Percentiles rank a stretch among this genome's conserved stretches.
These are phyloP conservation scores for Xylaria sp. DNA, from an alignment of 2,329 filamentous ascomycete genomes.

Conservation along the genomic window DNA sequence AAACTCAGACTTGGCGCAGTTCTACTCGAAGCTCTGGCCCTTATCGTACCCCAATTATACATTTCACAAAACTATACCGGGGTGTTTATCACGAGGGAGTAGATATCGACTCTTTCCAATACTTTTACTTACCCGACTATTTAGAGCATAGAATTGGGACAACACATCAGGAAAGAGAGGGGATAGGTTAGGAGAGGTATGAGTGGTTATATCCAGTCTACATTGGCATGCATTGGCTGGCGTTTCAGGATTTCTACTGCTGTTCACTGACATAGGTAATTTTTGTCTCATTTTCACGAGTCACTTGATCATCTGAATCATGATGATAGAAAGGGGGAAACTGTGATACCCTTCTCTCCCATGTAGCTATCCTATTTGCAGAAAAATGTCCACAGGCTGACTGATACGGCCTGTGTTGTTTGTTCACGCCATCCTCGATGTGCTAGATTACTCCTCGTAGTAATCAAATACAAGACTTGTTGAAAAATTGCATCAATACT, in stretches of 20 bases:
- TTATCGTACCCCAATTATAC: conserved; percentile 8
- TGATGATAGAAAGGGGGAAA: conserved; percentile 25
- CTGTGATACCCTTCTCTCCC: conserved; percentile 33
- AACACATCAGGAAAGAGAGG: conserved; percentile 11
- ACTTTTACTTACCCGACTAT: conserved; percentile 24
- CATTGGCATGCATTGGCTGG: conserved; percentile 40
- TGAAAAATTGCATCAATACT: not conserved
- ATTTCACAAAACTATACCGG: conserved; percentile 23
- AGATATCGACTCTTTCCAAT: conserved; percentile 20
- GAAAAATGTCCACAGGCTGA: not conserved
- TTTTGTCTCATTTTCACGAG: conserved; percentile 32
- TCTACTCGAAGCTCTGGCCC: not conserved
- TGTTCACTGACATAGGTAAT: conserved; percentile 25
- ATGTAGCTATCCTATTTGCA: conserved; percentile 8
- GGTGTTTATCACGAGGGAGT: conserved; percentile 3
- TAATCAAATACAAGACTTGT: not conserved
- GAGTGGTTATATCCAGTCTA: conserved; percentile 30
- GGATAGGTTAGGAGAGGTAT: conserved; percentile 18
- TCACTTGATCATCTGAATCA: conserved; percentile 21
- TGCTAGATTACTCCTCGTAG: not conserved
- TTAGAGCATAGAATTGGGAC: conserved; percentile 35
- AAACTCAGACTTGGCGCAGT: not conserved
- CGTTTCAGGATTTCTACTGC: conserved; percentile 36
- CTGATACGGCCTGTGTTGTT: not conserved
- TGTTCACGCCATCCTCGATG: not conserved